Conservation (phyloP, 2,329 filamentous ascomycete species). For the Exophiala spinifera region DNA sequence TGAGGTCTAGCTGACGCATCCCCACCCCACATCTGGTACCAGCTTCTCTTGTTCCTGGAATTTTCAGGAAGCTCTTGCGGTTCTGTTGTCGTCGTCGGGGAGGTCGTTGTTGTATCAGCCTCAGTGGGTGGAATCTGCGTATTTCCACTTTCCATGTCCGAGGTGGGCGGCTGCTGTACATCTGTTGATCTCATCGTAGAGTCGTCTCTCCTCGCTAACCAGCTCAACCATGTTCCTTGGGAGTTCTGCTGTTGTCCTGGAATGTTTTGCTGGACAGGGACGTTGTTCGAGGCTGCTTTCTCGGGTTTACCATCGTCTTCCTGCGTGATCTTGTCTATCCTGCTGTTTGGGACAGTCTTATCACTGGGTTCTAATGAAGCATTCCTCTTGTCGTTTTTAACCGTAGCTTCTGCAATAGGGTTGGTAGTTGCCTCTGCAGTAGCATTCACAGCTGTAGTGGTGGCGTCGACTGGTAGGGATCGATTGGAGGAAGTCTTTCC, state of each 20-base stretch:
- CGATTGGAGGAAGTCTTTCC: slow-evolving; percentile 38
- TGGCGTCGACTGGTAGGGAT: slow-evolving; percentile 45
- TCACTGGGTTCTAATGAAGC: slow-evolving; percentile 24
- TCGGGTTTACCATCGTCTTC: slow-evolving; percentile 7
- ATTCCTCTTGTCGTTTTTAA: slow-evolving; percentile 24
- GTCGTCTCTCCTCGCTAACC: slow-evolving; percentile 35
- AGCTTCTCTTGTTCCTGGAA: slow-evolving; percentile 38
- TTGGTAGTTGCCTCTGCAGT: slow-evolving; percentile 30
- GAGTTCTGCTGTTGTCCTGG: slow-evolving; percentile 3
- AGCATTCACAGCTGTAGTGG: slow-evolving; percentile 46
- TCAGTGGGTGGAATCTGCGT: neutral
- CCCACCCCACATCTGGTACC: slow-evolving; percentile 45
- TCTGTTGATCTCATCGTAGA: slow-evolving; percentile 5
- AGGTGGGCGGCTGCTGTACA: neutral
- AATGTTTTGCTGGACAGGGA: neutral
- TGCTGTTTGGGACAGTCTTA: neutral
- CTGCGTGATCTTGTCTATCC: neutral
- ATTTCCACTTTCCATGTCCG: neutral
- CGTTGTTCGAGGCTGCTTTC: slow-evolving; percentile 1
- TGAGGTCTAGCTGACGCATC: slow-evolving; percentile 6
- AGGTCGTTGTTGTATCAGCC: neutral
- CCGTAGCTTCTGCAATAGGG: slow-evolving; percentile 33
- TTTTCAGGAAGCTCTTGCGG: slow-evolving; percentile 10
- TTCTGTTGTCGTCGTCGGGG: slow-evolving; percentile 26
- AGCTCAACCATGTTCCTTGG: slow-evolving; percentile 37